Evolutionary conservation across 768 basidiomycete genomes (phyloP).

Genomic region (Mycena rebaudengoi): DNA sequence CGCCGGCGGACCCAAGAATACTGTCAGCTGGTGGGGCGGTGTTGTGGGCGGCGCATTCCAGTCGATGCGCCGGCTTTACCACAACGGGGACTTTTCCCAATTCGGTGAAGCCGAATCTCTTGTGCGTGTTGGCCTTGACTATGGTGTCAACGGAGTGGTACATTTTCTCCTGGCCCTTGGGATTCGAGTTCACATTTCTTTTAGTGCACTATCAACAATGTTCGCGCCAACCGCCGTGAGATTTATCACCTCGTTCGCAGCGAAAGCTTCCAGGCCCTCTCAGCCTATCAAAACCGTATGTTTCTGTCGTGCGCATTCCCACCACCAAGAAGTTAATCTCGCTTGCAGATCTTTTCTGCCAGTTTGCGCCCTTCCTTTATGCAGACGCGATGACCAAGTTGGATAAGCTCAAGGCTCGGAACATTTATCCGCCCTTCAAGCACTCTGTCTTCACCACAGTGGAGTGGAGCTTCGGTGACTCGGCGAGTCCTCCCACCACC

Average conservation of each 20-base stretch:
- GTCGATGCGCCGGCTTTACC: background rate
- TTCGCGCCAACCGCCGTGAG: background rate
- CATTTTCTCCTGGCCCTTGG: background rate
- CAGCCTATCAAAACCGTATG: conserved; percentile 8
- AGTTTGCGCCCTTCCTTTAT: background rate
- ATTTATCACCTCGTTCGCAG: background rate
- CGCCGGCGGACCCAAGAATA: background rate
- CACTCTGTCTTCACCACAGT: background rate
- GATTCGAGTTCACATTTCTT: background rate
- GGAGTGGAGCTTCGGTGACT: background rate
- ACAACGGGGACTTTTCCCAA: background rate
- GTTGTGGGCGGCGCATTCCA: fast-evolving
- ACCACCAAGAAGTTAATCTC: no score
- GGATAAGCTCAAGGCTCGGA: background rate
- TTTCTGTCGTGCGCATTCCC: no score
- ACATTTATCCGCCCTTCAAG: background rate
- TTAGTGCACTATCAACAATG: background rate
- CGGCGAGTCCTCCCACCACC: background rate
- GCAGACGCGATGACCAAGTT: background rate
- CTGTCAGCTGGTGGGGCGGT: background rate
- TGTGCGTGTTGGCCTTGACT: background rate
- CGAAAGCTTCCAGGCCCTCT: background rate
- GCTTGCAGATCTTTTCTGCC: background rate
- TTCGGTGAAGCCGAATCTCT: background rate
- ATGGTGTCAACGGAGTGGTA: background rate